Evolutionary conservation across 768 basidiomycete genomes (phyloP).

Genomic region (Calocybe cyanea): DNA sequence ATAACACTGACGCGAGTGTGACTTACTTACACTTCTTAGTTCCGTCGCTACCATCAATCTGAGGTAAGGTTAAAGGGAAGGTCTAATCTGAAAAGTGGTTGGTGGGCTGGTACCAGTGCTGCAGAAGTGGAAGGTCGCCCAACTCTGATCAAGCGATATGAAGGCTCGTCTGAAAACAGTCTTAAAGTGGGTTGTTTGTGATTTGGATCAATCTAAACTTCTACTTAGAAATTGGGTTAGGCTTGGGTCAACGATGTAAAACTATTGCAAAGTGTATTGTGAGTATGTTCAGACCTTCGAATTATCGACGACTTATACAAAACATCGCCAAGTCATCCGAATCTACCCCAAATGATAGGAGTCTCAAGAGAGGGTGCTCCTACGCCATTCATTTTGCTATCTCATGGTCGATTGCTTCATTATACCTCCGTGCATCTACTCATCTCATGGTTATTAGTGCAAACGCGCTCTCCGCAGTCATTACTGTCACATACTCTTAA

Average conservation of each 20-base stretch:
- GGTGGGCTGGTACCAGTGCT: conserved; percentile 44
- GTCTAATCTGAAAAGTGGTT: conserved; percentile 35
- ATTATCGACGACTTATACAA: not conserved
- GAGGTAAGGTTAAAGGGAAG: conserved; percentile 36
- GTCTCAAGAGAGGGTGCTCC: conserved; percentile 41
- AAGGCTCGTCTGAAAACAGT: conserved; percentile 29
- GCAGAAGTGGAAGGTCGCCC: conserved; percentile 37
- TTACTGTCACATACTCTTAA: conserved; percentile 32
- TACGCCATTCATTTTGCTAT: conserved; percentile 49
- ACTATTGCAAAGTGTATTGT: conserved; percentile 48
- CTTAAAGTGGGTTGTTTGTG: conserved; percentile 22
- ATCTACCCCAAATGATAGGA: conserved; percentile 50
- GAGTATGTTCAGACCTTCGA: conserved; percentile 14
- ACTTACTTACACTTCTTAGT: conserved; percentile 25
- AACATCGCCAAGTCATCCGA: conserved; percentile 37
- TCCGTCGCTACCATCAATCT: conserved; percentile 47
- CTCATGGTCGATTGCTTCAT: conserved; percentile 32
- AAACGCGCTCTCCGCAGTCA: conserved; percentile 38
- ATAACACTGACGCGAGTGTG: not conserved
- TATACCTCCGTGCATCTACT: not conserved
- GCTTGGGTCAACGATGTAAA: conserved; percentile 49
- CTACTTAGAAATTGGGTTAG: conserved; percentile 20
- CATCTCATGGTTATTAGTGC: conserved; percentile 25
- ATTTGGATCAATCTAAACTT: not conserved
- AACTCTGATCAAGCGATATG: conserved; percentile 42